Conservation (phyloP, 2,329 filamentous ascomycete genomes). For the Gnomoniopsis sp. region DNA sequence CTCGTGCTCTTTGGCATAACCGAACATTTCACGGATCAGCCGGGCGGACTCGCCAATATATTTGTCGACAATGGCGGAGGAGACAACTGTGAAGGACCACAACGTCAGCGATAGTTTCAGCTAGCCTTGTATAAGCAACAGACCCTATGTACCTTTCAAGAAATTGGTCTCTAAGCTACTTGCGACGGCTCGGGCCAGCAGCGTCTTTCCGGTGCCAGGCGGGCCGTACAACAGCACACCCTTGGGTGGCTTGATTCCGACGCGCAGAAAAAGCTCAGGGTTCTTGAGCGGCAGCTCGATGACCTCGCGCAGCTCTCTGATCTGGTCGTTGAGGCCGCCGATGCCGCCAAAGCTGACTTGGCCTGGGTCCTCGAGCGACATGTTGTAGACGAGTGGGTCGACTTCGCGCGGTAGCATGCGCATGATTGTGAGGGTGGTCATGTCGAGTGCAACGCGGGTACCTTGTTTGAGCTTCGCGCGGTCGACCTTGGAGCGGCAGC, state of each 20-base stretch:
- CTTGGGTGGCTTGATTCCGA: slow-evolving; percentile 98
- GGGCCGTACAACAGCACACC: slow-evolving; percentile 94
- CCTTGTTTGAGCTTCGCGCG: slow-evolving; percentile 97
- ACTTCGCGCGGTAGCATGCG: slow-evolving; percentile 98
- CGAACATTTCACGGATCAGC: slow-evolving; percentile 98
- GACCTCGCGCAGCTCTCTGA: slow-evolving; percentile 92
- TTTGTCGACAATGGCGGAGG: slow-evolving; percentile 98
- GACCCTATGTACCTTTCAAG: slow-evolving; percentile 70
- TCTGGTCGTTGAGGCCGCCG: slow-evolving; percentile 96
- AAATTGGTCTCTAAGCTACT: slow-evolving; percentile 98
- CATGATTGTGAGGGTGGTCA: slow-evolving; percentile 99
- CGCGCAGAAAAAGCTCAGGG: slow-evolving; percentile 92
- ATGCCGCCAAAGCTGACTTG: slow-evolving; percentile 98
- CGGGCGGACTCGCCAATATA: slow-evolving; percentile 98
- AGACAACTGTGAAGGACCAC: slow-evolving; percentile 66
- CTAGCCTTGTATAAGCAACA: background rate
- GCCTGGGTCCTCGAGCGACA: slow-evolving; percentile 96
- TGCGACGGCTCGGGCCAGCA: slow-evolving; percentile 89
- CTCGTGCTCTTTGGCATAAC: slow-evolving; percentile 98
- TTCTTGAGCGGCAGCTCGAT: slow-evolving; percentile 98
- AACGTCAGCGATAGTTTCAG: background rate
- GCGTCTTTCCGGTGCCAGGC: slow-evolving; percentile 93
- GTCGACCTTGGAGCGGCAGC: slow-evolving; percentile 97
- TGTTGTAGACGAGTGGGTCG: slow-evolving; percentile 98
- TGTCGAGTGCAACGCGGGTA: slow-evolving; percentile 93